These are phyloP conservation scores for Penicillium robsamsonii DNA, from an alignment of 495 filamentous ascomycete genomes.

Conservation along the genomic window DNA sequence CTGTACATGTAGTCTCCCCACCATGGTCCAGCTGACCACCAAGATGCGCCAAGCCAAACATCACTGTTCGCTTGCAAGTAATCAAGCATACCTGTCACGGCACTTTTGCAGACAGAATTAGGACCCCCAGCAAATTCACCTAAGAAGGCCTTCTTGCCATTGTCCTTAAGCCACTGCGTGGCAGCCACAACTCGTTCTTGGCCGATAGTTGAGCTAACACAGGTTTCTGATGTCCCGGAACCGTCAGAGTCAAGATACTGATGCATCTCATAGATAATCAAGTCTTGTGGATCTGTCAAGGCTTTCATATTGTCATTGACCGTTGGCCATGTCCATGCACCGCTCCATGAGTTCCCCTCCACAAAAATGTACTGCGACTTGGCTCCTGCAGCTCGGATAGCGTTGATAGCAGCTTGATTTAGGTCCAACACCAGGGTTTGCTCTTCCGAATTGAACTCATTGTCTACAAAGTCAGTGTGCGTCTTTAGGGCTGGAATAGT, in stretches of 20 bases:
- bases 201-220: conserved; percentile 61
- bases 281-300: conserved; percentile 52
- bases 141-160: conserved; percentile 61
- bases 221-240: conserved; percentile 55
- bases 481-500: not conserved
- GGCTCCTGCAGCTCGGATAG: conserved; percentile 62
- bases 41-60: conserved; percentile 64
- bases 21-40: conserved; percentile 65
- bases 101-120: conserved; percentile 59
- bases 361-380: conserved; percentile 66
- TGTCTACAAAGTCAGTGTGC: conserved; percentile 44
- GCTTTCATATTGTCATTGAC: conserved; percentile 49
- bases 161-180: conserved; percentile 63
- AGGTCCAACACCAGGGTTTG: conserved; percentile 61
- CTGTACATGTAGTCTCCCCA: conserved; percentile 55
- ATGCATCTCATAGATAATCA: conserved; percentile 13
- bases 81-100: conserved; percentile 58
- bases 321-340: conserved; percentile 53
- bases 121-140: conserved; percentile 70
- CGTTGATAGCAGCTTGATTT: conserved; percentile 69
- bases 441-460: conserved; percentile 68
- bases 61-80: conserved; percentile 57
- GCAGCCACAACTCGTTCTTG: conserved; percentile 57
- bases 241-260: conserved; percentile 37
- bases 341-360: conserved; percentile 66